Evolutionary conservation across 192 early-diverging fungal species (phyloP), one percentile per base, ranked within the genome.

Genomic region (Phycomyces blakesleeanus): DNA sequence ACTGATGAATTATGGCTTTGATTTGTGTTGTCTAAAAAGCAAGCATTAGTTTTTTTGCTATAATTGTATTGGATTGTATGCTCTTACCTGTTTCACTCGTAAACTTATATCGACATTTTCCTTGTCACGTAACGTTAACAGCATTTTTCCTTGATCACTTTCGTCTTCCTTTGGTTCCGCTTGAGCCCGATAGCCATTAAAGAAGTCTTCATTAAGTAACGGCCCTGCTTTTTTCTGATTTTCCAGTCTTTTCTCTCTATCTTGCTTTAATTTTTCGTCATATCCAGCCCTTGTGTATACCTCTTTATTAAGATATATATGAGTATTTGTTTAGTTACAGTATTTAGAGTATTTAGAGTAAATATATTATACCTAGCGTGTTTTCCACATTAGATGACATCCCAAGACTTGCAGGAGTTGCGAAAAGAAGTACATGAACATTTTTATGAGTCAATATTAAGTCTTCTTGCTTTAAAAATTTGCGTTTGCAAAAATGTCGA

Each of bases 1-100:
- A 86, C 29, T 76, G 66, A 21, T 78, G 61, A 25, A 86, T 71
- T 18, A 86, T 61, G 0, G 78, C 41, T 54, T 72, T 64, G 5
- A 86, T 56, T 7, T 61, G 66, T 0, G 83, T 75, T 10, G 77
- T 68, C 76, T 76, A 27, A 15, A 56, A 39, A 37, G 10, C 55
- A 58, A 15, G 15, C 20, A 21, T 42, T 5, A 24, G 59, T 16
- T 37, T 6, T 37, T 1, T 50, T 10, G 8, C 10, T n/a, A n/a
- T 52, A 3, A 29, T 4, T 0, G 24, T 10, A 41, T 5, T 27
- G 39, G 7, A 9, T 14, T 24, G 11, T 12, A 0, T 42, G 22
- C 52, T 47, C 57, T 61, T 62, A 66, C 70, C 41, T 51, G 64
- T 20, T 61, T 64, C 5, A 55, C 63, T 18, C 63, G 42, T 8